Evolutionary conservation across 2,329 filamentous ascomycete species (phyloP).

Genomic region (Talaromyces sp.): DNA sequence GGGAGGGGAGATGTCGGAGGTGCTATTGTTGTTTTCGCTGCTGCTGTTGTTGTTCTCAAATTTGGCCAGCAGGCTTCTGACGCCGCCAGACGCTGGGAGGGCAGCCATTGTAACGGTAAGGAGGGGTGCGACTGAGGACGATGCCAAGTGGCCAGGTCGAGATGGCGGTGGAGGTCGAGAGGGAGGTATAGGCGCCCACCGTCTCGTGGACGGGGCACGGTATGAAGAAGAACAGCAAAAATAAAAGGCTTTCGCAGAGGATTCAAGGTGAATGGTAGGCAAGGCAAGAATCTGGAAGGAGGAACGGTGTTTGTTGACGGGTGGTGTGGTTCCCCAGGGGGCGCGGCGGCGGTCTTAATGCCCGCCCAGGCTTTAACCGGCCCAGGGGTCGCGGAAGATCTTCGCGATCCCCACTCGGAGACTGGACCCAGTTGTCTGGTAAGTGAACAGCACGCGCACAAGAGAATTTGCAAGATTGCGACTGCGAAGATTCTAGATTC

Average conservation of each 20-base stretch:
- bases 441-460: background rate
- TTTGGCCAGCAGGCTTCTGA: constrained; percentile 71
- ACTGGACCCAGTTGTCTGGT: background rate
- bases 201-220: constrained; percentile 10
- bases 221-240: background rate
- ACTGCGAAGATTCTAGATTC: background rate
- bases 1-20: constrained; percentile 46
- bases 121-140: background rate
- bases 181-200: constrained; percentile 1
- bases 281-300: background rate
- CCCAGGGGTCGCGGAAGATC: background rate
- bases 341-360: background rate
- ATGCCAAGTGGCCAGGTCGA: background rate
- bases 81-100: constrained; percentile 45
- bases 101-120: constrained; percentile 9
- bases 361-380: background rate
- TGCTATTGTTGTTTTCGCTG: constrained; percentile 37
- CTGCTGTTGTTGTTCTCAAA: constrained; percentile 67
- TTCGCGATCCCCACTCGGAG: background rate
- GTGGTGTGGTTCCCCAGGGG: background rate
- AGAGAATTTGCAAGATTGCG: background rate
- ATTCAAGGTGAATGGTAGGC: background rate
- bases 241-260: background rate
- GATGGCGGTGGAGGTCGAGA: background rate
- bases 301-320: background rate